These are phyloP conservation scores for Vitis riparia DNA, from an alignment of 164 flowering plant genomes.

Conservation along the genomic window DNA sequence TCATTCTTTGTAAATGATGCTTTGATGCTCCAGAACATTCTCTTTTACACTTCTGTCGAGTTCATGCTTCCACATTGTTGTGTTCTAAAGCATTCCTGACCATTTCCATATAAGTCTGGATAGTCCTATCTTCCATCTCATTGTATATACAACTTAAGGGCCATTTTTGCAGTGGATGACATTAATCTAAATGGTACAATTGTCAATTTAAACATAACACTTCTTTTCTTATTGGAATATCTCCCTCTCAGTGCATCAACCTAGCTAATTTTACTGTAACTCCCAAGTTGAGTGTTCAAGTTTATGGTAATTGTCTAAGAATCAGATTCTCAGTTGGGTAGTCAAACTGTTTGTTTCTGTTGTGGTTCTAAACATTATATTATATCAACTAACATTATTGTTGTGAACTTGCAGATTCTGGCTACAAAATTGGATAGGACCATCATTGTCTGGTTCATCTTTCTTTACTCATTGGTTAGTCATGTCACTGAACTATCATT, in stretches of 20 bases:
- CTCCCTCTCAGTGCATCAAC: neutral
- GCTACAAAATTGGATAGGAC: slow-evolving; percentile 87
- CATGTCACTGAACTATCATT: neutral
- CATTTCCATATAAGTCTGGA: too few relatives aligned
- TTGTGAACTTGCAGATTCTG: slow-evolving; percentile 67
- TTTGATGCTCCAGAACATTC: too few relatives aligned
- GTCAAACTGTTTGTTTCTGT: neutral
- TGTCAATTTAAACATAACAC: too few relatives aligned
- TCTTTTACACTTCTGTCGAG: too few relatives aligned
- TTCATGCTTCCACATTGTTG: too few relatives aligned
- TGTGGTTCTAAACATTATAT: neutral
- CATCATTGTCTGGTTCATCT: slow-evolving; percentile 61
- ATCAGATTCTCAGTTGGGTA: neutral
- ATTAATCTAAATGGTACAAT: too few relatives aligned
- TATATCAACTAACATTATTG: neutral
- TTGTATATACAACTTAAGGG: too few relatives aligned
- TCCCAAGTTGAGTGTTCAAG: neutral
- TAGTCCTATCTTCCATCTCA: too few relatives aligned
- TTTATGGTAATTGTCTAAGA: neutral
- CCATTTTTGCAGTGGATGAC: too few relatives aligned
- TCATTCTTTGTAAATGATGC: too few relatives aligned
- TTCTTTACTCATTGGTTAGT: slow-evolving; percentile 74
- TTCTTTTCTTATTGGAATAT: too few relatives aligned
- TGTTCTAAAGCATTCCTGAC: too few relatives aligned
- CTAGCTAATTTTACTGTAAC: neutral